Evolutionary conservation across 2,329 filamentous ascomycete species (phyloP), one percentile per base, ranked within the genome.

Genomic region (Trichoderma cornu-damae): DNA sequence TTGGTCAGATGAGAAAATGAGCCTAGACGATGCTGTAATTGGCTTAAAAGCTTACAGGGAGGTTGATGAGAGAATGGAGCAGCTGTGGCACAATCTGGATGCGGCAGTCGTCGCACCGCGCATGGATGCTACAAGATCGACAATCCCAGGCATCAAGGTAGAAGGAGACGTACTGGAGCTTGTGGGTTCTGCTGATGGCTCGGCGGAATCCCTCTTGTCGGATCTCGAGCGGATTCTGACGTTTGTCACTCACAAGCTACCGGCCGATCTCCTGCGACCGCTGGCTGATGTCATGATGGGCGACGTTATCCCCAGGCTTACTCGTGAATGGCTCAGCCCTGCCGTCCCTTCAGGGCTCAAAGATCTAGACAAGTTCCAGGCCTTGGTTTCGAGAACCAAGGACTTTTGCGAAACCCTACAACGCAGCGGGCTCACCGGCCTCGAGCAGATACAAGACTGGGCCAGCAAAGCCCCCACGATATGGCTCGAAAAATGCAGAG

Each of bases 401-500:
- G 70, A 73, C 0, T 88, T 97, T 65, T 87, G 86, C 53, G 72
- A 78, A 6, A 78, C 77, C 1, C 72, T 97, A 6, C 78, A 83
- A 34, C 72, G 75, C 6, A 75, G 86, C 16, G 79, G 81, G 0
- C 93, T 89, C 79, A 77, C 79, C 14, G 79, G 79, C 4, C 76
- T 82, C 47, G 75, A 79, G 12, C 82, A 86, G 30, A 73, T 99
- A 35, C 78, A 82, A 43, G 84, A 89, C 22, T 99, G 94, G 93
- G 85, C 90, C 0, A 82, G 86, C 38, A 85, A 87, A 60, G 88
- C 90, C 1, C 89, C 91, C 0, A 84, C 84, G 58, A 85, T 90
- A 24, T 99, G 94, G 94, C 79, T 97, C 12, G 83, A 83, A 2
- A 93, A 90, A 68, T 87, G 91, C 62, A 85, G 89, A 65, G 91